Conservation (phyloP, 1,284 basidiomycete species). For the Naganishia albida region DNA sequence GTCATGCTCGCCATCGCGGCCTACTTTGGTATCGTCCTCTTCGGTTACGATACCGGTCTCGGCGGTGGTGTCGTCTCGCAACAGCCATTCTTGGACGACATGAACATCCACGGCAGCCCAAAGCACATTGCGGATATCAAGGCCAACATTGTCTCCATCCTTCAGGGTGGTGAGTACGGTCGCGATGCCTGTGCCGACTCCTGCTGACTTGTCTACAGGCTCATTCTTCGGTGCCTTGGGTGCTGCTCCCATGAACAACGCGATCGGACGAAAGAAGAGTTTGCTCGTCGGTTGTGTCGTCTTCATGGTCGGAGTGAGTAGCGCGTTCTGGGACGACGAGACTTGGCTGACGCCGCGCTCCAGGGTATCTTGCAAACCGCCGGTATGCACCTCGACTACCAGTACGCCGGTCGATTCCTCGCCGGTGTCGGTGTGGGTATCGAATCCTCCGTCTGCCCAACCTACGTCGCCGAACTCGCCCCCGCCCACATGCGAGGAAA, state of each 20-base stretch:
- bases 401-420: conserved; percentile 57
- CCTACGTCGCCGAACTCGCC: conserved; percentile 54
- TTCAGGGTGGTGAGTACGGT: conserved; percentile 61
- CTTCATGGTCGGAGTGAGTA: conserved; percentile 52
- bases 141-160: conserved; percentile 68
- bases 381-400: conserved; percentile 46
- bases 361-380: conserved; percentile 57
- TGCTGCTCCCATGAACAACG: conserved; percentile 56
- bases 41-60: conserved; percentile 53
- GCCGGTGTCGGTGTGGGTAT: conserved; percentile 45
- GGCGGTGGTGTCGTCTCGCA: conserved; percentile 69
- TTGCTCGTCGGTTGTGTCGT: conserved; percentile 63
- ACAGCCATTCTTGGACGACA: conserved; percentile 63
- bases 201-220: background rate
- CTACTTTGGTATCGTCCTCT: conserved; percentile 33
- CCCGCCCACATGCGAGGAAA: conserved; percentile 58
- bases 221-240: conserved; percentile 72
- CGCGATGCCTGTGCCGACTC: background rate
- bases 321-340: background rate
- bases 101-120: conserved; percentile 58
- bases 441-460: conserved; percentile 44
- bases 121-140: conserved; percentile 37
- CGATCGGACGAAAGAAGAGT: conserved; percentile 53
- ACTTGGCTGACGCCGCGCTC: background rate
- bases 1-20: conserved; percentile 29